Conservation (phyloP, 1,284 basidiomycete species). For the Schizopora paradoxa region DNA sequence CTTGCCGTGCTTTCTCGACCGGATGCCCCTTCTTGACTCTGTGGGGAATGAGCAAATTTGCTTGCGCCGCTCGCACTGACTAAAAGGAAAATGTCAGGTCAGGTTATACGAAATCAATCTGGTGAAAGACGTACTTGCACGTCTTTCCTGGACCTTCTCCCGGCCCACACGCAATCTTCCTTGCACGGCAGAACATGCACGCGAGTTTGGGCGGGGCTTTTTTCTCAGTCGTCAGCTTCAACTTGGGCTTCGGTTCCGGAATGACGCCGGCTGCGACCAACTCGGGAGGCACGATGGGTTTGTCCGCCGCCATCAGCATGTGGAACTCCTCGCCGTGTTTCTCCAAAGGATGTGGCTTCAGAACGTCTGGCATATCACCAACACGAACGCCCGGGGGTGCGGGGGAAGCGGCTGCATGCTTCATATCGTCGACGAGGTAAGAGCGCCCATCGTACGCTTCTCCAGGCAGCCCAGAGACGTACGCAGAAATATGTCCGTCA, state of each 20-base stretch:
- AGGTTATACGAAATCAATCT: neutral
- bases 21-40: constrained; percentile 16
- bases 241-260: neutral
- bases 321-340: constrained; percentile 9
- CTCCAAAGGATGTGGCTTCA: constrained; percentile 8
- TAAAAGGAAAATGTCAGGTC: neutral
- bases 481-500: constrained; percentile 11
- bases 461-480: constrained; percentile 14
- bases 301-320: neutral
- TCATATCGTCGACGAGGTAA: constrained; percentile 14
- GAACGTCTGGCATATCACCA: constrained; percentile 8
- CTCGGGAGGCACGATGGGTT: too few species aligned
- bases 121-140: constrained; percentile 12
- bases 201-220: constrained; percentile 16
- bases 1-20: constrained; percentile 6
- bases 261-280: neutral
- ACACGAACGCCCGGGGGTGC: constrained; percentile 12
- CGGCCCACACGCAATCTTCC: constrained; percentile 15
- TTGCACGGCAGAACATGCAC: constrained; percentile 14
- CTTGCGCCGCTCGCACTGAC: constrained; percentile 16
- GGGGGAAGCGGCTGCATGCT: constrained; percentile 6
- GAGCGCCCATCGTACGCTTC: constrained; percentile 16
- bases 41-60: constrained; percentile 13
- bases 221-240: constrained; percentile 14
- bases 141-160: constrained; percentile 11